These are phyloP conservation scores for Colletotrichum tofieldiae DNA, from an alignment of 2,329 filamentous ascomycete genomes.

Conservation along the genomic window DNA sequence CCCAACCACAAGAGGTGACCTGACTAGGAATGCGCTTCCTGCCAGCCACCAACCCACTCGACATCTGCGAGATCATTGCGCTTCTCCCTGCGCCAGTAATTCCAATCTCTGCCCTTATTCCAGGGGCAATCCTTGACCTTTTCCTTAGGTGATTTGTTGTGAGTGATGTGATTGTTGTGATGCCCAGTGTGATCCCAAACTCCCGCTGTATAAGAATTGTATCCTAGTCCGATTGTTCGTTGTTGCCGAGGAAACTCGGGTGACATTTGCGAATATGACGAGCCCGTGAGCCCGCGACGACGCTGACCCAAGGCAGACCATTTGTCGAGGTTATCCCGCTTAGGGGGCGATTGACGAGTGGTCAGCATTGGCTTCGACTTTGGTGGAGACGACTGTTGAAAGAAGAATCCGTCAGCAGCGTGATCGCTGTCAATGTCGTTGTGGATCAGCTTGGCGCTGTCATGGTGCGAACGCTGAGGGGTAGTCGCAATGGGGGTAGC, in stretches of 20 bases:
- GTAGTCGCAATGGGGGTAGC: constrained; percentile 54
- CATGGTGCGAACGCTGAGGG: constrained; percentile 58
- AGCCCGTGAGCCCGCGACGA: constrained; percentile 76
- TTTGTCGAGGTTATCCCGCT: constrained; percentile 80
- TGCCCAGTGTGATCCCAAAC: constrained; percentile 63
- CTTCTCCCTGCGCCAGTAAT: constrained; percentile 73
- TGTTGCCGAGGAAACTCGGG: constrained; percentile 63
- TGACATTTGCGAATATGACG: constrained; percentile 66
- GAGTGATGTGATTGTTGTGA: constrained; percentile 57
- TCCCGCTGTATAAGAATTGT: constrained; percentile 65
- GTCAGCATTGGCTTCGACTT: constrained; percentile 27
- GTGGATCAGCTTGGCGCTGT: constrained; percentile 45
- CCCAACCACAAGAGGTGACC: constrained; percentile 74
- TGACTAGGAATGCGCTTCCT: constrained; percentile 66
- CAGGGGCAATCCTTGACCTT: constrained; percentile 69
- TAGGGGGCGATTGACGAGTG: constrained; percentile 75
- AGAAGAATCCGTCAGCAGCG: constrained; percentile 80
- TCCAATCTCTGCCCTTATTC: constrained; percentile 73
- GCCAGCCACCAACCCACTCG: constrained; percentile 97
- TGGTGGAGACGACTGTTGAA: constrained; percentile 74
- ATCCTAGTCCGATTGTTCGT: constrained; percentile 65
- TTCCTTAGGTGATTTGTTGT: constrained; percentile 61
- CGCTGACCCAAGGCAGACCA: constrained; percentile 92
- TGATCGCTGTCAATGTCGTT: constrained; percentile 75
- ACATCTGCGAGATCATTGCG: constrained; percentile 81